phyloP scores from a whole-genome alignment of 1,284 basidiomycete species.

The Fistulinella staudtii region DNA sequence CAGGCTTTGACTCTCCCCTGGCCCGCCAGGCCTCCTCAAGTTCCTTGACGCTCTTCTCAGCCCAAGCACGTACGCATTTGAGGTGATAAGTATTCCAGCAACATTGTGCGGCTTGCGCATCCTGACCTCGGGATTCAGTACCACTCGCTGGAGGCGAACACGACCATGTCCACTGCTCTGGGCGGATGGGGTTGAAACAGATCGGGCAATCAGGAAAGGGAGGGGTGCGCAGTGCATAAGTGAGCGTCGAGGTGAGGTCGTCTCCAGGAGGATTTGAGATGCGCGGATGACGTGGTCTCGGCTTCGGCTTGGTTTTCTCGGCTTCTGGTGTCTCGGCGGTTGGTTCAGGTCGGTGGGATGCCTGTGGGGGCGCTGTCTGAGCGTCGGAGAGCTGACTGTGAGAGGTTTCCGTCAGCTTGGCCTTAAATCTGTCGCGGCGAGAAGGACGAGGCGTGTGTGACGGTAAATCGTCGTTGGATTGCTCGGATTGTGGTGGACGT shows the following conservation, averaged over 20 bases:
- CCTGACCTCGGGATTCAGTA: too few species aligned
- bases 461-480: not conserved
- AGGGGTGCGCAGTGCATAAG: constrained; percentile 54
- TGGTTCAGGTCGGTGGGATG: too few species aligned
- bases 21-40: constrained; percentile 70
- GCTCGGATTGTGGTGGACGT: constrained; percentile 2
- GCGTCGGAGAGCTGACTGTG: not conserved
- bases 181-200: constrained; percentile 71
- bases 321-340: constrained; percentile 4
- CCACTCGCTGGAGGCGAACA: constrained; percentile 66
- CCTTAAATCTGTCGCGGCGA: constrained; percentile 24
- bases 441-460: constrained; percentile 11
- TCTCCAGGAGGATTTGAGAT: constrained; percentile 33
- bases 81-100: constrained; percentile 86
- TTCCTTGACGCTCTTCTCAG: constrained; percentile 74
- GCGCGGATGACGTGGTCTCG: not conserved
- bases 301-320: constrained; percentile 1
- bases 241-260: constrained; percentile 70
- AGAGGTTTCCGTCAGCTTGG: constrained; percentile 15
- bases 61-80: constrained; percentile 78
- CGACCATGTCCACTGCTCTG: constrained; percentile 72
- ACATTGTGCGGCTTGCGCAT: constrained; percentile 43
- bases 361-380: not conserved
- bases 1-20: constrained; percentile 61
- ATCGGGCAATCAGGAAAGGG: constrained; percentile 79